Conservation (phyloP, 768 basidiomycete species). For the Leccinum longicurvipes region DNA sequence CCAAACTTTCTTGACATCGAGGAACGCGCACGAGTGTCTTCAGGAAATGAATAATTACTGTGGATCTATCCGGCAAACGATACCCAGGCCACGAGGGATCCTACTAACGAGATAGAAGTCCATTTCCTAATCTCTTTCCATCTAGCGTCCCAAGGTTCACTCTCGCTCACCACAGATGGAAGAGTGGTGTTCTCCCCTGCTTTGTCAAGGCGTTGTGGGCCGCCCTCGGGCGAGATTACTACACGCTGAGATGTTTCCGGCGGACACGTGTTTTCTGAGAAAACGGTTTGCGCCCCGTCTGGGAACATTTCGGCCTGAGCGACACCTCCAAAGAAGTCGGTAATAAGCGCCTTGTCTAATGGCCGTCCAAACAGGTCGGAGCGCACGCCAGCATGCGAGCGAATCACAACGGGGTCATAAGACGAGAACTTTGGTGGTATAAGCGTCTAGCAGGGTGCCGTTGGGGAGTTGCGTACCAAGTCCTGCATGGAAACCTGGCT, state of each 20-base stretch:
- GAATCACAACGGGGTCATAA: slow-evolving; percentile 71
- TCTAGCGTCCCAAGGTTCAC: slow-evolving; percentile 9
- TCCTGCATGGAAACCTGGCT: slow-evolving; percentile 76
- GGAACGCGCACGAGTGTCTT: background rate
- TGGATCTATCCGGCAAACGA: slow-evolving; percentile 17
- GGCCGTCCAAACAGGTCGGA: slow-evolving; percentile 73
- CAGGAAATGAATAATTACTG: background rate
- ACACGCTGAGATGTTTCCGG: background rate
- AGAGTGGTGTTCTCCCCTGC: background rate
- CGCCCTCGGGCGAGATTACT: background rate
- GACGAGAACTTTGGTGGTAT: slow-evolving; percentile 62
- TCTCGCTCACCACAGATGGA: background rate
- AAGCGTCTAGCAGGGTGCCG: background rate
- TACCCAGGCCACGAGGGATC: slow-evolving; percentile 27
- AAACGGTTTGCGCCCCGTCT: background rate
- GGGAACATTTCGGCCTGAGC: slow-evolving; percentile 71
- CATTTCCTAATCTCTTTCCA: slow-evolving; percentile 31
- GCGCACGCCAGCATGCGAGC: slow-evolving; percentile 87
- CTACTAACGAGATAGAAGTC: slow-evolving; percentile 25
- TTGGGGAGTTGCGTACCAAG: slow-evolving; percentile 51
- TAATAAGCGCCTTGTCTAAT: slow-evolving; percentile 61
- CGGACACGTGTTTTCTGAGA: background rate
- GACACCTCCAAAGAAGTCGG: slow-evolving; percentile 89
- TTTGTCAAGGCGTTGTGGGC: background rate
- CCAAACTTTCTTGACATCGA: background rate